Evolutionary conservation across 1,284 basidiomycete genomes (phyloP).

Genomic region (Xerocomus alliaceus): DNA sequence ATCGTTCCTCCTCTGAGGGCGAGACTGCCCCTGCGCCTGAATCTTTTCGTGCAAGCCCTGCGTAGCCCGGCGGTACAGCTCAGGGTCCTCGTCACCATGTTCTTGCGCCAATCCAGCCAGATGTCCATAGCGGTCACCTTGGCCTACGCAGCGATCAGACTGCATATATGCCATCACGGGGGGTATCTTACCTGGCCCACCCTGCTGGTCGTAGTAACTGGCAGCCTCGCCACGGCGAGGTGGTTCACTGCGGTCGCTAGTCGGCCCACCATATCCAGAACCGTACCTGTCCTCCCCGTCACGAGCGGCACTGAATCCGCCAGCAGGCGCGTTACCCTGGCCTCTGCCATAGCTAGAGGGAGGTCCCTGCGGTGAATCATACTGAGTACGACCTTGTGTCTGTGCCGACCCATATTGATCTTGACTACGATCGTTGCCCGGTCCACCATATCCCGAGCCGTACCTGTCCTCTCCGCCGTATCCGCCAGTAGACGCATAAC

Average conservation of each 20-base stretch:
- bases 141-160: constrained; percentile 23
- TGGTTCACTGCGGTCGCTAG: constrained; percentile 3
- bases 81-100: constrained; percentile 29
- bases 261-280: constrained; percentile 17
- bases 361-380: constrained; percentile 11
- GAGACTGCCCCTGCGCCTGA: constrained; percentile 19
- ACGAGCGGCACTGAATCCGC: constrained; percentile 26
- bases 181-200: constrained; percentile 12
- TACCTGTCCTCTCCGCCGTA: constrained; percentile 18
- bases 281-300: constrained; percentile 11
- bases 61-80: constrained; percentile 29
- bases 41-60: constrained; percentile 32
- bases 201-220: constrained; percentile 28
- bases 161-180: neutral
- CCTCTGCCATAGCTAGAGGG: constrained; percentile 1
- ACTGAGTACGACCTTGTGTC: constrained; percentile 17
- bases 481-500: constrained; percentile 32
- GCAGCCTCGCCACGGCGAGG: constrained; percentile 29
- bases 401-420: too few species aligned
- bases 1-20: constrained; percentile 3
- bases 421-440: constrained; percentile 2
- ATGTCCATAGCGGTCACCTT: constrained; percentile 30
- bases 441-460: constrained; percentile 16
- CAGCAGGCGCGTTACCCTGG: constrained; percentile 29
- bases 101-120: constrained; percentile 27